A percentile compares a stretch with the other conserved stretches of the same genome.
phyloP scores from a whole-genome alignment of 352 stramenopile species.

The Globisporangium parvum region DNA sequence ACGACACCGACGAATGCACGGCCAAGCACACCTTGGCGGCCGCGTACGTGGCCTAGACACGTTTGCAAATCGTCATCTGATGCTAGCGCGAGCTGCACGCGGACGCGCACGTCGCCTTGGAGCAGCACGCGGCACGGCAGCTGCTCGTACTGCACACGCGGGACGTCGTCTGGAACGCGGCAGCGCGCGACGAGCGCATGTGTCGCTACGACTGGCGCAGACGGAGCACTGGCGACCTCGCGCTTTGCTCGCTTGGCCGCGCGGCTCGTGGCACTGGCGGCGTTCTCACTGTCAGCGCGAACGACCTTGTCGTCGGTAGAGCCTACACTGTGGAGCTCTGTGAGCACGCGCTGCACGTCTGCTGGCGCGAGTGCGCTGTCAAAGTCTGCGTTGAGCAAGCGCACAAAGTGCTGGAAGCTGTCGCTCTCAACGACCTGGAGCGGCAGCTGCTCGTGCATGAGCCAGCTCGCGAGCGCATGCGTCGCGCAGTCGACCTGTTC shows the following conservation, averaged over 20 bases:
- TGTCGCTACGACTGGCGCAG: slow-evolving; percentile 12
- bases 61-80: slow-evolving; percentile 27
- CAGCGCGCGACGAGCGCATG: slow-evolving; percentile 29
- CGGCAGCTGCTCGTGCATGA: slow-evolving; percentile 38
- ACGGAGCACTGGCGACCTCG: not conserved
- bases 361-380: slow-evolving; percentile 15
- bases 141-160: slow-evolving; percentile 9
- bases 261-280: not conserved
- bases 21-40: slow-evolving; percentile 38
- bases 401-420: slow-evolving; percentile 30
- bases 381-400: slow-evolving; percentile 31
- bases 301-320: not conserved
- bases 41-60: slow-evolving; percentile 23
- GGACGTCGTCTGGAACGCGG: slow-evolving; percentile 5
- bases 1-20: slow-evolving; percentile 34
- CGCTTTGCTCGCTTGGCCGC: not conserved
- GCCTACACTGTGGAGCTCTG: slow-evolving; percentile 8
- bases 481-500: slow-evolving; percentile 9
- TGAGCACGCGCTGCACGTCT: slow-evolving; percentile 25
- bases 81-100: slow-evolving; percentile 24
- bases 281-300: not conserved
- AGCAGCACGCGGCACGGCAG: slow-evolving; percentile 21
- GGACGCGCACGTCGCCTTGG: slow-evolving; percentile 26
- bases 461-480: slow-evolving; percentile 30
- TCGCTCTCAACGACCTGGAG: slow-evolving; percentile 31